Percentiles rank a stretch among this genome's conserved stretches.
Conservation (phyloP, 2,329 filamentous ascomycete species). For the Chrysosporium queenslandicum region DNA sequence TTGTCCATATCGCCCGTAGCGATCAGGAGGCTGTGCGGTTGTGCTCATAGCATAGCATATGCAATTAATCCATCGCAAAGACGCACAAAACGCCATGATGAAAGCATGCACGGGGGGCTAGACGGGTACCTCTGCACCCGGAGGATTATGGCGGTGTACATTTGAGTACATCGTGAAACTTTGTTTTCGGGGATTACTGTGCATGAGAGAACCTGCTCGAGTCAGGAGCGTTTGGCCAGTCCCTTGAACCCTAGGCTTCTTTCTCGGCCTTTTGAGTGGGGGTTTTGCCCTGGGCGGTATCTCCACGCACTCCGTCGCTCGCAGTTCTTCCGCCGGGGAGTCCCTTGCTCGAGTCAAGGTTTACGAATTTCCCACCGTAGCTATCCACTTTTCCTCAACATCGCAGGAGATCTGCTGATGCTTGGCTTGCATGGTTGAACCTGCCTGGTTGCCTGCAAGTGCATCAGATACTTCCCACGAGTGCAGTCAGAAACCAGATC, state of each 20-base stretch:
- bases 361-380: constrained; percentile 8
- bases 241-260: background rate
- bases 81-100: too few species aligned
- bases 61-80: too few species aligned
- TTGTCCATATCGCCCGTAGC: too few species aligned
- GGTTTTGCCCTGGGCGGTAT: background rate
- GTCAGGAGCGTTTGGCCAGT: background rate
- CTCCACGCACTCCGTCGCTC: constrained; percentile 6
- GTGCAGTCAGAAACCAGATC: background rate
- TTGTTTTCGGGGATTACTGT: background rate
- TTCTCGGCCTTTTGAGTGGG: background rate
- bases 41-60: too few species aligned
- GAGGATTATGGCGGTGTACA: constrained; percentile 2
- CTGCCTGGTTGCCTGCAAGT: background rate
- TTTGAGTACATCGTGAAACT: too few species aligned
- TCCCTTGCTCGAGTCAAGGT: background rate
- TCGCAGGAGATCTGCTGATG: constrained; percentile 1
- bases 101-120: too few species aligned
- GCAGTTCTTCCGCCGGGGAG: too few species aligned
- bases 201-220: background rate
- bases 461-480: background rate
- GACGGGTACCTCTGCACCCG: background rate
- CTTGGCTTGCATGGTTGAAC: background rate
- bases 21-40: too few species aligned
- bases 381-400: constrained; percentile 8